Evolutionary conservation across 2,329 filamentous ascomycete genomes (phyloP).

Genomic region (Fusarium lateritium): DNA sequence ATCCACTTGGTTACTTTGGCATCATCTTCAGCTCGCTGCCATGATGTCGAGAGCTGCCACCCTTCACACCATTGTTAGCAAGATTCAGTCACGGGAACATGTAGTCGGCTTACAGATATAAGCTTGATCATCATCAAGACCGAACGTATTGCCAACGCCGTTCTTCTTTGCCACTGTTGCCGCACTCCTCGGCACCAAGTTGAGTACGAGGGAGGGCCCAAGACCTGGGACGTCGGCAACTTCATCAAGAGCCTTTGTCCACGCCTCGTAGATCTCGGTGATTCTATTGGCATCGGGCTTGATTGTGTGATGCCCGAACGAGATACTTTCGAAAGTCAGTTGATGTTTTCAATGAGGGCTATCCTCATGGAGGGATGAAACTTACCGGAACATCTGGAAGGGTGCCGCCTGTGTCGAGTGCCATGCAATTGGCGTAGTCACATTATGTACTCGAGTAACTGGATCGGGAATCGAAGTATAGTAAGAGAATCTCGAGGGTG

Average conservation of each 20-base stretch:
- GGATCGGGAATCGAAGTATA: constrained; percentile 16
- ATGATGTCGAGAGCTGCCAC: constrained; percentile 58
- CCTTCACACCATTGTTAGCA: constrained; percentile 47
- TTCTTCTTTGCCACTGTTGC: constrained; percentile 14
- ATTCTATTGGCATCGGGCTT: constrained; percentile 54
- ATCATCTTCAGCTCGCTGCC: constrained; percentile 55
- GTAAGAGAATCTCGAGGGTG: constrained; percentile 11
- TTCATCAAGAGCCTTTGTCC: constrained; percentile 53
- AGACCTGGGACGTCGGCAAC: constrained; percentile 16
- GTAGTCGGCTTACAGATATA: constrained; percentile 16
- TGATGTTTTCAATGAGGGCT: no score
- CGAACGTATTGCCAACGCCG: constrained; percentile 26
- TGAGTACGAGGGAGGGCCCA: constrained; percentile 18
- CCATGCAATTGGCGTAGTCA: constrained; percentile 50
- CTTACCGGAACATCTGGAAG: constrained; percentile 55
- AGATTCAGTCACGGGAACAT: no score
- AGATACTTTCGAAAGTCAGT: not conserved
- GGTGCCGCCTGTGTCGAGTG: constrained; percentile 50
- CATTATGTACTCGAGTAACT: constrained; percentile 45
- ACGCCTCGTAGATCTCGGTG: constrained; percentile 52
- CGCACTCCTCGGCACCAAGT: constrained; percentile 6
- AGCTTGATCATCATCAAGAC: constrained; percentile 6
- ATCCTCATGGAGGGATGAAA: not conserved
- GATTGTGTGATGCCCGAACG: constrained; percentile 56
- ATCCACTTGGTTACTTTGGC: constrained; percentile 54